A percentile compares a stretch with the other conserved stretches of the same genome.
Conservation (phyloP, 352 stramenopile species). For the Phytophthora colocasiae region DNA sequence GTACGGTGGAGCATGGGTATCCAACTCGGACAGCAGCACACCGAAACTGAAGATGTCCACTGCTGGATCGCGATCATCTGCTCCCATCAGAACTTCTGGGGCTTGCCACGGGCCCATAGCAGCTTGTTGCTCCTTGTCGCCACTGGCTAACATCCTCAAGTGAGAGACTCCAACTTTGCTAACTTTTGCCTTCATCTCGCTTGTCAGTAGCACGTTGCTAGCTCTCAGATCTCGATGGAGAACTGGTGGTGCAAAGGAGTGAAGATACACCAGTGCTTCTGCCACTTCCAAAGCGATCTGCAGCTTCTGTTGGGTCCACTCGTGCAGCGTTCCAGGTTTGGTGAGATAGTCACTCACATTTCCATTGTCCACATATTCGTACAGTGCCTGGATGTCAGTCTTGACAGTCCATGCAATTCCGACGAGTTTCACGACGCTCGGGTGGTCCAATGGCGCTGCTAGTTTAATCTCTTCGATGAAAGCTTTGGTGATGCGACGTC, state of each 20-base stretch:
- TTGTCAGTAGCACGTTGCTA: slow-evolving; percentile 54
- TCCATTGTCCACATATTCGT: slow-evolving; percentile 69
- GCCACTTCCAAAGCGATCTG: slow-evolving; percentile 53
- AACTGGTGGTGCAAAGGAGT: slow-evolving; percentile 56
- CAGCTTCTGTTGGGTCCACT: slow-evolving; percentile 48
- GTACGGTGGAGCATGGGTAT: slow-evolving; percentile 52
- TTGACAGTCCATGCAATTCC: slow-evolving; percentile 64
- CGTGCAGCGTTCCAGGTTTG: slow-evolving; percentile 14
- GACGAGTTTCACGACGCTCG: slow-evolving; percentile 54
- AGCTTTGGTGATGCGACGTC: slow-evolving; percentile 38
- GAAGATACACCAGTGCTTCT: slow-evolving; percentile 64
- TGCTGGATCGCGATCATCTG: slow-evolving; percentile 30
- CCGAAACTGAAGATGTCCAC: slow-evolving; percentile 53
- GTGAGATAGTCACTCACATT: slow-evolving; percentile 52
- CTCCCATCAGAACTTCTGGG: slow-evolving; percentile 48
- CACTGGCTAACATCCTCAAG: slow-evolving; percentile 2
- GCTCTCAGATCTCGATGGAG: slow-evolving; percentile 67
- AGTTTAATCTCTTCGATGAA: slow-evolving; percentile 71
- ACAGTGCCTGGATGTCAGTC: slow-evolving; percentile 62
- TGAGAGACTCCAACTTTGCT: slow-evolving; percentile 32
- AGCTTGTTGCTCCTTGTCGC: slow-evolving; percentile 18
- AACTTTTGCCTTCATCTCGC: slow-evolving; percentile 36
- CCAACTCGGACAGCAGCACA: slow-evolving; percentile 51
- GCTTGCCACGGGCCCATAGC: slow-evolving; percentile 42
- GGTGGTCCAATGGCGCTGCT: slow-evolving; percentile 49